phyloP scores from a whole-genome alignment of 148 eudicot species.

The Beta vulgaris region DNA sequence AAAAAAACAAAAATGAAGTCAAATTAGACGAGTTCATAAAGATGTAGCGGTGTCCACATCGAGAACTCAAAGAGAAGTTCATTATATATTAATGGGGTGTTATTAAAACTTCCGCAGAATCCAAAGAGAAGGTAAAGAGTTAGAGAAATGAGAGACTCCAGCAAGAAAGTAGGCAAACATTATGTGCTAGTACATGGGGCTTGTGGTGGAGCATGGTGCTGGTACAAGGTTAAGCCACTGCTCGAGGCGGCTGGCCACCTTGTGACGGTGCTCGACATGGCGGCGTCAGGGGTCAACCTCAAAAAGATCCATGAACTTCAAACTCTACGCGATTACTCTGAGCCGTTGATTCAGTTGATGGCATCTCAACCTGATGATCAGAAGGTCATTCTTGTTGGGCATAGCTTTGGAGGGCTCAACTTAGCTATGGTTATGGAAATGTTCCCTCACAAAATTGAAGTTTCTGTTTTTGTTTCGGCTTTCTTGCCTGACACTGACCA shows the following conservation, averaged over 20 bases:
- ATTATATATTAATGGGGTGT: too few relatives aligned
- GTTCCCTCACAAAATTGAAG: constrained; percentile 31
- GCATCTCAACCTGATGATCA: constrained; percentile 15
- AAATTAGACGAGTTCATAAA: too few relatives aligned
- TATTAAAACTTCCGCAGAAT: too few relatives aligned
- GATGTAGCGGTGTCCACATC: too few relatives aligned
- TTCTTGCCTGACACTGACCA: constrained; percentile 31
- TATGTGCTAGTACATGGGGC: constrained; percentile 40
- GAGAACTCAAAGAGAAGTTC: too few relatives aligned
- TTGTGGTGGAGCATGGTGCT: constrained; percentile 41
- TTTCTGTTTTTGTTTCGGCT: constrained; percentile 31
- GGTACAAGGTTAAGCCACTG: constrained; percentile 38
- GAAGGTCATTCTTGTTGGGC: constrained; percentile 45
- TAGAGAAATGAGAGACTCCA: neutral
- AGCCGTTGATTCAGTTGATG: constrained; percentile 26
- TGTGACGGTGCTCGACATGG: constrained; percentile 34
- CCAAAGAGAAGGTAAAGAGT: too few relatives aligned
- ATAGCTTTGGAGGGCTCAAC: constrained; percentile 37
- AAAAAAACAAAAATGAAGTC: too few relatives aligned
- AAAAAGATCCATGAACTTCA: constrained; percentile 12
- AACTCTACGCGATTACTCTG: constrained; percentile 26
- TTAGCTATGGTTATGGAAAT: constrained; percentile 24
- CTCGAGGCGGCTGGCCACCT: constrained; percentile 28
- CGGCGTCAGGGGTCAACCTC: constrained; percentile 28
- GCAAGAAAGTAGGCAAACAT: constrained; percentile 30